phyloP scores from a whole-genome alignment of 257 asterid genomes.

The Gentiana straminea region DNA sequence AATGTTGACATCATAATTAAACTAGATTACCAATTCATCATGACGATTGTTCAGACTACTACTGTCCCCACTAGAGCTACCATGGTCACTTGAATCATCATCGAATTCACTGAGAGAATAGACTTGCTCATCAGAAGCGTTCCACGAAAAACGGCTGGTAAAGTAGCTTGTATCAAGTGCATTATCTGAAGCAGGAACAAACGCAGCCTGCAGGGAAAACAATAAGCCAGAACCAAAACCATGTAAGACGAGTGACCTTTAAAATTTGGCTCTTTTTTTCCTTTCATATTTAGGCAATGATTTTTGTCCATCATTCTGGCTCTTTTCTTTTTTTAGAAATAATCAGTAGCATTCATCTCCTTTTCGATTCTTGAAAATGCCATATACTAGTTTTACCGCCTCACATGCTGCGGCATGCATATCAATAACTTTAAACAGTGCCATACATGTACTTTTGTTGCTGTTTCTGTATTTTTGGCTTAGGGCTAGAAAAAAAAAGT shows the following conservation, averaged over 20 bases:
- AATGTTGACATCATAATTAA: not conserved
- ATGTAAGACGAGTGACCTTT: not conserved
- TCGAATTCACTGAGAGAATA: slow-evolving; percentile 80
- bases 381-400: too few relatives aligned
- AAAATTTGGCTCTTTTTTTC: too few relatives aligned
- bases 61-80: slow-evolving; percentile 78
- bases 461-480: too few relatives aligned
- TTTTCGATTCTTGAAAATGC: too few relatives aligned
- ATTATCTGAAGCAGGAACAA: slow-evolving; percentile 89
- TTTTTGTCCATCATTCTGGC: too few relatives aligned
- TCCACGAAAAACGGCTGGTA: slow-evolving; percentile 92
- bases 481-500: too few relatives aligned
- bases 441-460: too few relatives aligned
- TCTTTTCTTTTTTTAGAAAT: too few relatives aligned
- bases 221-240: not conserved
- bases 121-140: slow-evolving; percentile 81
- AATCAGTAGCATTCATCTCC: too few relatives aligned
- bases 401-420: too few relatives aligned
- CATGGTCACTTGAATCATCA: slow-evolving; percentile 76
- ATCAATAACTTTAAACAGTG: too few relatives aligned
- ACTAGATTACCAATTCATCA: slow-evolving; percentile 61
- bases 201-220: slow-evolving; percentile 59
- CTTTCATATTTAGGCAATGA: too few relatives aligned
- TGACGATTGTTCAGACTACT: slow-evolving; percentile 89
- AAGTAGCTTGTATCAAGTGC: slow-evolving; percentile 93